Conservation (phyloP, 2,329 filamentous ascomycete species). For the Phialophora tarda region DNA sequence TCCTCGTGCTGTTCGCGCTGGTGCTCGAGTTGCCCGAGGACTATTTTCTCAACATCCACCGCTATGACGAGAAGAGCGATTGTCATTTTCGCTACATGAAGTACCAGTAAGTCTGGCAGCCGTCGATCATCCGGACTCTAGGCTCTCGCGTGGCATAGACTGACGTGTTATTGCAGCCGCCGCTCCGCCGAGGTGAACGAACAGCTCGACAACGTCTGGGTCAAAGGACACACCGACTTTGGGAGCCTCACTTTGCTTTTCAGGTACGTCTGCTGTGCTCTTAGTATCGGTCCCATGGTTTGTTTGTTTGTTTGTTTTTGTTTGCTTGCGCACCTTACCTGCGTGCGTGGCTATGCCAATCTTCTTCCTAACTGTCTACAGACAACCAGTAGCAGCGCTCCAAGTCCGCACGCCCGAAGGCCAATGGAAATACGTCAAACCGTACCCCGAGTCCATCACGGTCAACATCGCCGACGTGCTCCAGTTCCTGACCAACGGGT, state of each 20-base stretch:
- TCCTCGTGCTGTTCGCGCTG: constrained; percentile 64
- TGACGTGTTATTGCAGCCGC: constrained; percentile 35
- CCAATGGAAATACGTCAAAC: constrained; percentile 57
- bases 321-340: too few species aligned
- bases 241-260: constrained; percentile 63
- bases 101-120: constrained; percentile 48
- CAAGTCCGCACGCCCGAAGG: constrained; percentile 57
- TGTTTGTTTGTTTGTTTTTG: too few species aligned
- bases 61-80: constrained; percentile 62
- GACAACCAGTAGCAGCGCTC: constrained; percentile 62
- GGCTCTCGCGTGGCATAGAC: too few species aligned
- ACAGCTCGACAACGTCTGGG: constrained; percentile 51
- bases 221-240: constrained; percentile 62
- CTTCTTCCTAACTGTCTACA: constrained; percentile 21
- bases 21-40: constrained; percentile 65
- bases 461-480: constrained; percentile 59
- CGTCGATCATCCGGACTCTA: too few species aligned
- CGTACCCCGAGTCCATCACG: constrained; percentile 55
- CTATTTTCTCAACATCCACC: constrained; percentile 60
- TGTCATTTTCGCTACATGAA: constrained; percentile 67
- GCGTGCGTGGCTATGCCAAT: neutral
- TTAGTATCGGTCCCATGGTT: too few species aligned
- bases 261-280: constrained; percentile 24
- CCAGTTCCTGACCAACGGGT: constrained; percentile 56
- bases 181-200: constrained; percentile 56